Evolutionary conservation across 768 basidiomycete genomes (phyloP).

Genomic region (Sarcodon sp.): DNA sequence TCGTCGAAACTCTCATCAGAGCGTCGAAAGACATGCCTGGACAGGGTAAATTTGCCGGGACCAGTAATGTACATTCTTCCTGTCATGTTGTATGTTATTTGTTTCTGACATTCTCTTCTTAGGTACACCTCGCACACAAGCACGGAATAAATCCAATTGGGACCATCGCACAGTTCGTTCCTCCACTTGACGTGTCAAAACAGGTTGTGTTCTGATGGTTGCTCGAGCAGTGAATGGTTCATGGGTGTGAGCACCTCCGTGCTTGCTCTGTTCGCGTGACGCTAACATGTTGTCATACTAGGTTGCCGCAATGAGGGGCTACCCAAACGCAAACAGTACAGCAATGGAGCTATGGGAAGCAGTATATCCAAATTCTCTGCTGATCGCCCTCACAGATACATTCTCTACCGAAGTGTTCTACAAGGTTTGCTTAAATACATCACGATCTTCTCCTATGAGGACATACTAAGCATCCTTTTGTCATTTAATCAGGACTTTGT

Average conservation of each 20-base stretch:
- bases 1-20: constrained; percentile 55
- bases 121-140: constrained; percentile 81
- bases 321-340: constrained; percentile 56
- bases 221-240: constrained; percentile 65
- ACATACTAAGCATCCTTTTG: background rate
- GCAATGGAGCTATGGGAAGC: constrained; percentile 85
- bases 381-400: constrained; percentile 88
- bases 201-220: constrained; percentile 5
- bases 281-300: constrained; percentile 13
- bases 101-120: background rate
- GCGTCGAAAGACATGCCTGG: constrained; percentile 39
- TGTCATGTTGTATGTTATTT: background rate
- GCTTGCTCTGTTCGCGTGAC: background rate
- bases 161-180: constrained; percentile 74
- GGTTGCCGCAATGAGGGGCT: constrained; percentile 79
- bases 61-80: constrained; percentile 63
- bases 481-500: constrained; percentile 38
- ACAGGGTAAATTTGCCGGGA: constrained; percentile 57
- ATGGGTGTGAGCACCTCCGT: constrained; percentile 52
- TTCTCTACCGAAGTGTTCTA: constrained; percentile 86
- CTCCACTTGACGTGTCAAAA: background rate
- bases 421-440: constrained; percentile 27
- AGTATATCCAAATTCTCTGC: constrained; percentile 41
- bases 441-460: background rate
- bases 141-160: constrained; percentile 57